Conservation (phyloP, 2,329 filamentous ascomycete genomes). For the Eutypa lata region DNA sequence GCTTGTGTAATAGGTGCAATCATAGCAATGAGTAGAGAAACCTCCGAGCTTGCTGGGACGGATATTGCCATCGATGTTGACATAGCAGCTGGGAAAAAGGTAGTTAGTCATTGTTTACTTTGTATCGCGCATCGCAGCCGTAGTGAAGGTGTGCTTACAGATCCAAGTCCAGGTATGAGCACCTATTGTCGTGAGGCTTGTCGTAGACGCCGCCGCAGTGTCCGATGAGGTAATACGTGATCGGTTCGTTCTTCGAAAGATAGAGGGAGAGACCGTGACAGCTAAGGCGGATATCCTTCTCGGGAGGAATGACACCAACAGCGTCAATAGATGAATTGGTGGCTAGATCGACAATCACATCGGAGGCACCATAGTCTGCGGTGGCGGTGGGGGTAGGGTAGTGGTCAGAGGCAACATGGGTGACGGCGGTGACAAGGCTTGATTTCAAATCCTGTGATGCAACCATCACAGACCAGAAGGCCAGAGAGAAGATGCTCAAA, state of each 20-base stretch:
- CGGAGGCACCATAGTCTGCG: neutral
- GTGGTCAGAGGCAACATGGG: neutral
- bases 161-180: conserved; percentile 11
- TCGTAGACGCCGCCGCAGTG: conserved; percentile 5
- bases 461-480: neutral
- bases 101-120: neutral
- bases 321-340: neutral
- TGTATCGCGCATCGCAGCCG: neutral
- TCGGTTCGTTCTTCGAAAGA: neutral
- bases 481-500: neutral
- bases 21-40: neutral
- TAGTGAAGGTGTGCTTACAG: conserved; percentile 3
- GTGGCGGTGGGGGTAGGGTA: neutral
- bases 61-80: conserved; percentile 8
- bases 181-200: neutral
- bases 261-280: neutral
- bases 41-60: conserved; percentile 1
- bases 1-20: neutral
- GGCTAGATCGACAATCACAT: neutral
- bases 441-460: neutral
- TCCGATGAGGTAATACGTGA: conserved; percentile 8
- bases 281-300: neutral
- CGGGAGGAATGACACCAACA: neutral
- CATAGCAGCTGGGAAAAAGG: conserved; percentile 5
- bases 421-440: neutral